phyloP scores from a whole-genome alignment of 148 eudicot species.

The Cornus kousa region DNA sequence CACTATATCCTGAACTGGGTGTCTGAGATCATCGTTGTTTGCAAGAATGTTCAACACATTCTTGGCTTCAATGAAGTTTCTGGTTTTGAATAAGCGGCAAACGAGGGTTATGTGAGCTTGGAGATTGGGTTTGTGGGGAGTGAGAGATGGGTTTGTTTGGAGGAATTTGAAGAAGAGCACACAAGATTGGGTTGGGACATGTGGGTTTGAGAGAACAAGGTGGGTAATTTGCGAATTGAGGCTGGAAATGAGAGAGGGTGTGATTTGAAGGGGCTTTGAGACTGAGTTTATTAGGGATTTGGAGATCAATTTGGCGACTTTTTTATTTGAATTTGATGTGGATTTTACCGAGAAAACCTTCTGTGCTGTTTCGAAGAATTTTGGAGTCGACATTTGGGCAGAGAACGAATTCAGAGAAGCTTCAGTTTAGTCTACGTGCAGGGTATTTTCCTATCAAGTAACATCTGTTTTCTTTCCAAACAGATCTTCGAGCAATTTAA shows the following conservation, averaged over 20 bases:
- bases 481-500: no score
- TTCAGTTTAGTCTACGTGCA: background rate
- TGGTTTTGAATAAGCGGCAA: constrained; percentile 48
- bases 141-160: constrained; percentile 28
- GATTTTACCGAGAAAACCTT: constrained; percentile 21
- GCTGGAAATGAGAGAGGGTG: constrained; percentile 31
- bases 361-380: constrained; percentile 34
- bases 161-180: constrained; percentile 55
- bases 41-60: constrained; percentile 40
- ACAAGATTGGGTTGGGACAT: constrained; percentile 47
- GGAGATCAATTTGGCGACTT: constrained; percentile 46
- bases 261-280: constrained; percentile 29
- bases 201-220: constrained; percentile 59
- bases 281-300: constrained; percentile 32
- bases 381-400: constrained; percentile 40
- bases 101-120: constrained; percentile 43
- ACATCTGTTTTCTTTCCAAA: no score
- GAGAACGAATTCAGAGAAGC: background rate
- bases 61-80: constrained; percentile 51
- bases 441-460: no score
- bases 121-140: constrained; percentile 43
- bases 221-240: constrained; percentile 45
- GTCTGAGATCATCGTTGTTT: constrained; percentile 30
- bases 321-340: constrained; percentile 33
- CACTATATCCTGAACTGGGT: constrained; percentile 42